phyloP scores from a whole-genome alignment of 2,329 filamentous ascomycete species.

The Drechmeria coniospora region DNA sequence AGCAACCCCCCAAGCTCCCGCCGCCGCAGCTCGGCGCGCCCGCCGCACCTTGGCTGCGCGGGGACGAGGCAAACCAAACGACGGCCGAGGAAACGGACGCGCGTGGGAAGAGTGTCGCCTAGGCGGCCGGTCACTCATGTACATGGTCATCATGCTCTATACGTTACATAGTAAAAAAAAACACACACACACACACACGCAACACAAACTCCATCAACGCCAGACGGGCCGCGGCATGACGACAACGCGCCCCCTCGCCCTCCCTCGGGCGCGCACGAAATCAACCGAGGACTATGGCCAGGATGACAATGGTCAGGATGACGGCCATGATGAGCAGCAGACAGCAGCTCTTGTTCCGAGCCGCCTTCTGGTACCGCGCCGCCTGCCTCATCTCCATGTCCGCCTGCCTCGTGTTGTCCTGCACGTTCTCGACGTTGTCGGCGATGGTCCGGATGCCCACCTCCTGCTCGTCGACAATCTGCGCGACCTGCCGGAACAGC shows the following conservation, averaged over 20 bases:
- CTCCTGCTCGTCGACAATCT: conserved; percentile 91
- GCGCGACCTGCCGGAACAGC: conserved; percentile 92
- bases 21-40: conserved; percentile 3
- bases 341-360: conserved; percentile 87
- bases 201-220: not conserved
- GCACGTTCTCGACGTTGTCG: conserved; percentile 73
- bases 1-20: conserved; percentile 6
- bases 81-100: conserved; percentile 6
- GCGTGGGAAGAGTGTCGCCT: conserved; percentile 1
- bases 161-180: too few species aligned
- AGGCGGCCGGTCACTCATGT: conserved; percentile 4
- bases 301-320: conserved; percentile 74
- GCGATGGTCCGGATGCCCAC: conserved; percentile 73
- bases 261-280: too few species aligned
- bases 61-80: not conserved
- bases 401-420: conserved; percentile 68
- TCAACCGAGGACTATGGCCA: conserved; percentile 70
- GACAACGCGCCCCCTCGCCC: too few species aligned
- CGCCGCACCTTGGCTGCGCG: conserved; percentile 9
- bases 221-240: too few species aligned
- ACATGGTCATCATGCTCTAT: conserved; percentile 5
- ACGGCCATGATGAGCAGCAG: conserved; percentile 76
- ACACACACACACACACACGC: conserved; percentile 5
- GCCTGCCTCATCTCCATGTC: conserved; percentile 76
- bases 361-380: conserved; percentile 85